Evolutionary conservation across 495 filamentous ascomycete genomes (phyloP).

Genomic region (Penicillium paradoxum): DNA sequence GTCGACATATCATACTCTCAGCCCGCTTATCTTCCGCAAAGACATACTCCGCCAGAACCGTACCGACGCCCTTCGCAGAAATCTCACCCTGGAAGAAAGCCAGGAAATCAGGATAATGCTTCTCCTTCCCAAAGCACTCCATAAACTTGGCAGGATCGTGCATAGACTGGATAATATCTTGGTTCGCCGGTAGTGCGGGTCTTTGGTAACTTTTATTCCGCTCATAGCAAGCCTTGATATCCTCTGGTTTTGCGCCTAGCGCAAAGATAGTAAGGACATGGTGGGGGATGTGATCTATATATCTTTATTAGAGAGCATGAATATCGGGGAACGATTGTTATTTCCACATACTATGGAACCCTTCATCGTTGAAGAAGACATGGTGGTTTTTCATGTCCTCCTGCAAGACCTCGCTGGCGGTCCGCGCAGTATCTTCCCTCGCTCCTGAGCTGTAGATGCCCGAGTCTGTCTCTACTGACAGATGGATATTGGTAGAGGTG

Average conservation of each 20-base stretch:
- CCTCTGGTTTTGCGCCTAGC: slow-evolving; percentile 56
- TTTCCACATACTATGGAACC: slow-evolving; percentile 58
- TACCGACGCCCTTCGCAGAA: slow-evolving; percentile 50
- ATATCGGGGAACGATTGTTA: no score
- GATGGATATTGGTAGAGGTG: slow-evolving; percentile 55
- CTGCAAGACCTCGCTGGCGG: slow-evolving; percentile 61
- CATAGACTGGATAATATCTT: slow-evolving; percentile 47
- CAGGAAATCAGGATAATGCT: slow-evolving; percentile 64
- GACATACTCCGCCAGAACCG: slow-evolving; percentile 58
- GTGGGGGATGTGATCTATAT: slow-evolving; percentile 61
- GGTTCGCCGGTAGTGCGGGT: slow-evolving; percentile 32
- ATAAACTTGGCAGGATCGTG: slow-evolving; percentile 47
- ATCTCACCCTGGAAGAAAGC: slow-evolving; percentile 71
- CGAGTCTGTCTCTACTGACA: slow-evolving; percentile 48
- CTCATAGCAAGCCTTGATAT: slow-evolving; percentile 55
- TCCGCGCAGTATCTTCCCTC: slow-evolving; percentile 53
- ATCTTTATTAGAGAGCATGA: not conserved
- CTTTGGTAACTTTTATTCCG: slow-evolving; percentile 60
- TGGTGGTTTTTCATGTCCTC: slow-evolving; percentile 71
- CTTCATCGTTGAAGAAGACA: slow-evolving; percentile 66
- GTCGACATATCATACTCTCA: slow-evolving; percentile 55
- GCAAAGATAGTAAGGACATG: slow-evolving; percentile 70
- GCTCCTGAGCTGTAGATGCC: slow-evolving; percentile 54
- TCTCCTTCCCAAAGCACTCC: slow-evolving; percentile 45
- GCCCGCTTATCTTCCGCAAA: slow-evolving; percentile 57